Conservation (phyloP, 352 stramenopile genomes). For the Phytophthora hibernalis region DNA sequence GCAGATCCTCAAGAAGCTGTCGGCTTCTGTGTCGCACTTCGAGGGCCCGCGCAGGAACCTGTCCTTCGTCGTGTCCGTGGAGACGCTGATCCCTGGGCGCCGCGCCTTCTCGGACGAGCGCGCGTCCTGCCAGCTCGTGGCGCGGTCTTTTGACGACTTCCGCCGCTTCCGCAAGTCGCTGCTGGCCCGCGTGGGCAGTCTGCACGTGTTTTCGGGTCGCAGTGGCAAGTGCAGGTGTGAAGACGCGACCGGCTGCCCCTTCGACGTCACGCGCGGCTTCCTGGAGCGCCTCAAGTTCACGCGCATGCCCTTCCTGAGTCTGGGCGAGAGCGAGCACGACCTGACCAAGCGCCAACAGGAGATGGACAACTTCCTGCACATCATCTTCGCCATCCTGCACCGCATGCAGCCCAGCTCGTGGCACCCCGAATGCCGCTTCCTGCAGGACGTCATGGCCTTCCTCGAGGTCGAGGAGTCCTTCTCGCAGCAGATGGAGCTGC, state of each 20-base stretch:
- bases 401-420: slow-evolving; percentile 73
- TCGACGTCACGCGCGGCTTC: slow-evolving; percentile 76
- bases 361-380: slow-evolving; percentile 87
- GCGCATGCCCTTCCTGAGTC: slow-evolving; percentile 73
- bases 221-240: slow-evolving; percentile 68
- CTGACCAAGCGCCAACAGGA: slow-evolving; percentile 71
- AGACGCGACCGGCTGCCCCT: slow-evolving; percentile 62
- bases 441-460: slow-evolving; percentile 84
- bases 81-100: slow-evolving; percentile 68
- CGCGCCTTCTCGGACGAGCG: slow-evolving; percentile 66
- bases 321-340: slow-evolving; percentile 51
- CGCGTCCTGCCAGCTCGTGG: slow-evolving; percentile 73
- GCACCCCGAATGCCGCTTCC: slow-evolving; percentile 77
- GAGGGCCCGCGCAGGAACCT: slow-evolving; percentile 74
- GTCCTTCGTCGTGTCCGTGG: slow-evolving; percentile 83
- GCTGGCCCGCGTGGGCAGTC: slow-evolving; percentile 60
- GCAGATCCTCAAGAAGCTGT: slow-evolving; percentile 84
- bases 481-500: slow-evolving; percentile 72
- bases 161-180: slow-evolving; percentile 79
- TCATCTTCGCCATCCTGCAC: slow-evolving; percentile 84
- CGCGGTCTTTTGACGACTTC: slow-evolving; percentile 84
- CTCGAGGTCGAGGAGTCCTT: slow-evolving; percentile 82
- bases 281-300: slow-evolving; percentile 81
- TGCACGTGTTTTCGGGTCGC: slow-evolving; percentile 46
- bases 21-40: slow-evolving; percentile 74